Base-by-base conservation (phyloP, 2,329 filamentous ascomycete species). In the Chaetomium globosum region DNA sequence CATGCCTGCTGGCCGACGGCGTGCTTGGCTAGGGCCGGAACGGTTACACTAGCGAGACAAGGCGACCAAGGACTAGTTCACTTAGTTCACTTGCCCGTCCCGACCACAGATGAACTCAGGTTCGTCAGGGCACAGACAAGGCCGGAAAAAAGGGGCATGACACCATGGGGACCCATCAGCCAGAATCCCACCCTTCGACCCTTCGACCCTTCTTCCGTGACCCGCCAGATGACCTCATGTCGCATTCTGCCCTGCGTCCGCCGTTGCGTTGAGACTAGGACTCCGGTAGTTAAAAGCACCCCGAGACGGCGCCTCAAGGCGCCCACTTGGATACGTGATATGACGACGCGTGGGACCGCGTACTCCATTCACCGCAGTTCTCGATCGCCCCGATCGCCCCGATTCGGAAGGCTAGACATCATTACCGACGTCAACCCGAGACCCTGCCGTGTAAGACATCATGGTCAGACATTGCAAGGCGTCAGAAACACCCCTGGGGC, bases 211-310 rank as follows among this genome's bases (percentile, higher is more conserved):
- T 30, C 21, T 30, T 43, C 39, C 16, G 39, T 19, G 39, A 53
- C 54, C 57, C 48, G 33, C 36, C 26, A n/a, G 12, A 63, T 63
- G 64, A 65, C 59, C 36, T 65, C 64, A 65, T 61, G 59, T 7
- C 61, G 59, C 64, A 55, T 59, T 9, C n/a, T 43, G 36, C n/a
- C 52, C 30, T 28, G 49, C 31, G 16, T 39, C 48, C 9, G 49
- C 33, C 49, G 58, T 61, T 61, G 58, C 23, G 39, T 21, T 21
- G 54, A 33, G 19, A 23, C 31, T 16, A 9, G 9, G 10, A 2
- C n/a, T 36, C 31, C 30, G 31, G 10, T 9, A 39, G 36, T 39
- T 39, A 39, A 36, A 36, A 56, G 10, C 10, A 26, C 23, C 21
- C n/a, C 21, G 23, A 13, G 26, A 53, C 7, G 26, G 13, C 49